phyloP scores from a whole-genome alignment of 352 stramenopile species.

The Elongisporangium anandrum region DNA sequence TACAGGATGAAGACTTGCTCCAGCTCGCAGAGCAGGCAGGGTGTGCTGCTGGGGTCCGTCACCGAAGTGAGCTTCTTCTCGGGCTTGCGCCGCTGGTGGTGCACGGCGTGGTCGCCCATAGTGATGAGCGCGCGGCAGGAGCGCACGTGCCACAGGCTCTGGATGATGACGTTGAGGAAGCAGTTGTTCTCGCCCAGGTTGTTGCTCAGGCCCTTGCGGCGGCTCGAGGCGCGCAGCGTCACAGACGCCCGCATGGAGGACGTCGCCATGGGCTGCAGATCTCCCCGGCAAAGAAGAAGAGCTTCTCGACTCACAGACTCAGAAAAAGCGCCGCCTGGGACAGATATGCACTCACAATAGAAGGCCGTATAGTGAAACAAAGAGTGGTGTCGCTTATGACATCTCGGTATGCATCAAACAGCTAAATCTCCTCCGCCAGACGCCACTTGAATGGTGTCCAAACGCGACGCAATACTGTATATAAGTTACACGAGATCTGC shows the following conservation, averaged over 20 bases:
- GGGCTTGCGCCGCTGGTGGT: slow-evolving; percentile 48
- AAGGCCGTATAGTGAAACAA: background rate
- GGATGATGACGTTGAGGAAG: slow-evolving; percentile 90
- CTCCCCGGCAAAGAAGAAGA: background rate
- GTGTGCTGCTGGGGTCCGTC: slow-evolving; percentile 5
- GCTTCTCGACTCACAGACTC: background rate
- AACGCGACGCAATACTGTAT: too few relatives aligned
- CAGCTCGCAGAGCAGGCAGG: slow-evolving; percentile 79
- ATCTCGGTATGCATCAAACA: too few relatives aligned
- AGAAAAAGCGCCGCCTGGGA: background rate
- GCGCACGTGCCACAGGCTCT: slow-evolving; percentile 88
- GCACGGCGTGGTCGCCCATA: slow-evolving; percentile 70
- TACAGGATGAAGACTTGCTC: slow-evolving; percentile 86
- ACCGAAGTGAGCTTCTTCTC: slow-evolving; percentile 22
- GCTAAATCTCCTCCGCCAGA: too few relatives aligned
- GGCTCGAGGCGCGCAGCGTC: slow-evolving; percentile 20
- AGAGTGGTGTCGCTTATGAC: background rate
- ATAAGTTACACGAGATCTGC: too few relatives aligned
- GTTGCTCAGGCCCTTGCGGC: slow-evolving; percentile 81
- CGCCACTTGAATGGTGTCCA: too few relatives aligned
- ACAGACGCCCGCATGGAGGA: background rate
- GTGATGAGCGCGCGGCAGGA: slow-evolving; percentile 79
- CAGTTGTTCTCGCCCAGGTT: slow-evolving; percentile 86
- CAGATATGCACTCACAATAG: background rate
- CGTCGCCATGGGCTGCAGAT: background rate